Evolutionary conservation across 1,139 yeast genomes (phyloP).

Genomic region (Suhomyces wounanorum): DNA sequence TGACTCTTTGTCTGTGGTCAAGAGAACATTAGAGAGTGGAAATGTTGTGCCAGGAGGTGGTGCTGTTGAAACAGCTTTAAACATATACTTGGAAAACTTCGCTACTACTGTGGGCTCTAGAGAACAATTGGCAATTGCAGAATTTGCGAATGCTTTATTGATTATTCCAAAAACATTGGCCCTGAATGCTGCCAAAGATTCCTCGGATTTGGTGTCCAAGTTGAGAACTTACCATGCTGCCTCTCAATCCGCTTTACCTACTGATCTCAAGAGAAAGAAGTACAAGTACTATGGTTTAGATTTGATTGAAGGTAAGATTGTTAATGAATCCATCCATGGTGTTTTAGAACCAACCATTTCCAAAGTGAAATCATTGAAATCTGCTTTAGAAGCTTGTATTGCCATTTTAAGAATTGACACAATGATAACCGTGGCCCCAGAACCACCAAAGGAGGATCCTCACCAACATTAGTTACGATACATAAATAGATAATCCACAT

Average conservation of each 20-base stretch:
- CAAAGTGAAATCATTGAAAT: constrained; percentile 87
- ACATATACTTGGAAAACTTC: constrained; percentile 92
- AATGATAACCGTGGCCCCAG: constrained; percentile 96
- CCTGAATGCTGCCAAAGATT: constrained; percentile 96
- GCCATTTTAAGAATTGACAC: constrained; percentile 98
- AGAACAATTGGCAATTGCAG: constrained; percentile 97
- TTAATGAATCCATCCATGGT: constrained; percentile 80
- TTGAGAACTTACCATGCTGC: constrained; percentile 97
- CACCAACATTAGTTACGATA: constrained; percentile 54
- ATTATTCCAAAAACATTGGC: constrained; percentile 97
- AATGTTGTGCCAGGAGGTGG: constrained; percentile 98
- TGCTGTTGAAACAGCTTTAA: constrained; percentile 94
- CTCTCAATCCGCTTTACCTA: constrained; percentile 79
- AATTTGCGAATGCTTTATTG: constrained; percentile 87
- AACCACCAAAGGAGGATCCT: constrained; percentile 88
- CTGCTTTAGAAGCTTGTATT: constrained; percentile 97
- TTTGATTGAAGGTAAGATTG: constrained; percentile 85
- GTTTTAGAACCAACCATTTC: constrained; percentile 95
- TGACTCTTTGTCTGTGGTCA: constrained; percentile 92
- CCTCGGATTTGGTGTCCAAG: constrained; percentile 91
- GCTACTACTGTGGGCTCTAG: constrained; percentile 98
- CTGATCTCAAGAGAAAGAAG: constrained; percentile 78
- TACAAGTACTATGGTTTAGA: constrained; percentile 94
- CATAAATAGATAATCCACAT: constrained; percentile 6
- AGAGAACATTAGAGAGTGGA: constrained; percentile 94